Evolutionary conservation across 2,329 filamentous ascomycete species (phyloP).

Genomic region (Albifimbria verrucaria): DNA sequence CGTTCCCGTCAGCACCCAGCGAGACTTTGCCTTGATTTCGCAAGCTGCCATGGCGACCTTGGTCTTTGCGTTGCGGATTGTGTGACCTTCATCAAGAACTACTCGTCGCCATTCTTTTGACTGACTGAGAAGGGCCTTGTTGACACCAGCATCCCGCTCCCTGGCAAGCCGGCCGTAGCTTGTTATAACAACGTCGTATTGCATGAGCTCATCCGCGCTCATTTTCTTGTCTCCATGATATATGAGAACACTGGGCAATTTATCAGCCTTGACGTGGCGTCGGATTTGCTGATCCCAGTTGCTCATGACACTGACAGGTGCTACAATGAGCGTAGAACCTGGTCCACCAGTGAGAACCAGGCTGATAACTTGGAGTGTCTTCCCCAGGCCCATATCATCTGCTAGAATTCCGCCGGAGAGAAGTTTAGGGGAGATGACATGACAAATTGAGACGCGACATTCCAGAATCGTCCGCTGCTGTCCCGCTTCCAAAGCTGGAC

Average conservation of each 20-base stretch:
- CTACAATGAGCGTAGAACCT: conserved; percentile 73
- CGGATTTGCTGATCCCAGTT: conserved; percentile 83
- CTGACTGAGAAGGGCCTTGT: conserved; percentile 34
- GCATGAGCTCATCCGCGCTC: conserved; percentile 53
- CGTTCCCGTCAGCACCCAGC: conserved; percentile 79
- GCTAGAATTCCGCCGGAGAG: conserved; percentile 78
- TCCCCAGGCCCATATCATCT: conserved; percentile 91
- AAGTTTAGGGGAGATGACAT: conserved; percentile 56
- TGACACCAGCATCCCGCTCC: conserved; percentile 52
- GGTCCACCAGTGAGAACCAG: conserved; percentile 60
- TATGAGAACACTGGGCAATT: conserved; percentile 62
- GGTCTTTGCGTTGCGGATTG: conserved; percentile 72
- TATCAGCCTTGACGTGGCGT: conserved; percentile 64
- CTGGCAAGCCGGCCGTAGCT: conserved; percentile 75
- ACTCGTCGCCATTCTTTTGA: conserved; percentile 69
- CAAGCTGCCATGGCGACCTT: conserved; percentile 69
- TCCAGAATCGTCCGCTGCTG: conserved; percentile 51
- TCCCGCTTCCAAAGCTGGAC: conserved; percentile 76
- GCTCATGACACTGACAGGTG: conserved; percentile 82
- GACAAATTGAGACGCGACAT: conserved; percentile 59
- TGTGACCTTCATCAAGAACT: conserved; percentile 81
- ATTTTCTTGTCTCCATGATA: conserved; percentile 68
- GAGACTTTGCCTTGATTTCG: conserved; percentile 63
- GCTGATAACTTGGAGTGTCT: conserved; percentile 83
- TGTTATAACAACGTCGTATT: conserved; percentile 76